Evolutionary conservation across 2,329 filamentous ascomycete species (phyloP).

Genomic region (Claviceps purpurea): DNA sequence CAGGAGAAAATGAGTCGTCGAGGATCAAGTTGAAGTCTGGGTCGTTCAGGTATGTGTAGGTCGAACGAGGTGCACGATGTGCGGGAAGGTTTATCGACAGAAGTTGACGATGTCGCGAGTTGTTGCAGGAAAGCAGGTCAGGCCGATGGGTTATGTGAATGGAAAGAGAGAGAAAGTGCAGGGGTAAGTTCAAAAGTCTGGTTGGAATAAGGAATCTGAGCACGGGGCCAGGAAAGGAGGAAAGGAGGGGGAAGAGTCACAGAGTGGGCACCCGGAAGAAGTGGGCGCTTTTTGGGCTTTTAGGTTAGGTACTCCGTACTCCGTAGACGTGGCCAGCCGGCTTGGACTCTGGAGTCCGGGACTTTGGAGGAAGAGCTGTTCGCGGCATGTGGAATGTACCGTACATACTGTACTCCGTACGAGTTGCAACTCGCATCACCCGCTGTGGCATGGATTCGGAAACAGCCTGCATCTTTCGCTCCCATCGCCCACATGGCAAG

Average conservation of each 20-base stretch:
- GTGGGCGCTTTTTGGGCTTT: not conserved
- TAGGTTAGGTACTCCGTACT: no score
- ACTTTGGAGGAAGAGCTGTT: not conserved
- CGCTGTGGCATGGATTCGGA: no score
- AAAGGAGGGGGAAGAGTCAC: not conserved
- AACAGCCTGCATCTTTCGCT: not conserved
- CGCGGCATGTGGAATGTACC: not conserved
- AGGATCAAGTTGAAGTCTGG: not conserved
- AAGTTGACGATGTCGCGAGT: not conserved
- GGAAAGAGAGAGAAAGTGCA: conserved; percentile 6
- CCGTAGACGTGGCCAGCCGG: no score
- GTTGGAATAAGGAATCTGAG: conserved; percentile 2
- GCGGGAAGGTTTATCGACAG: not conserved
- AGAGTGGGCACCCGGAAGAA: not conserved
- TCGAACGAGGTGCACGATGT: conserved; percentile 2
- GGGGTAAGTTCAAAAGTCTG: not conserved
- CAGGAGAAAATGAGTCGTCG: conserved; percentile 1
- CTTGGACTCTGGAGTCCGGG: no score
- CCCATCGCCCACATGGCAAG: not conserved
- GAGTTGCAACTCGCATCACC: no score
- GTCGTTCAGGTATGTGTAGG: not conserved
- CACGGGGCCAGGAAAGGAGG: conserved; percentile 1
- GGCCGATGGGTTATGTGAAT: conserved; percentile 3
- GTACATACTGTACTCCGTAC: not conserved
- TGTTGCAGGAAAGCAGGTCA: not conserved